phyloP scores from a whole-genome alignment of 192 early-diverging fungal genomes.

The Rhizophagus sp. region DNA sequence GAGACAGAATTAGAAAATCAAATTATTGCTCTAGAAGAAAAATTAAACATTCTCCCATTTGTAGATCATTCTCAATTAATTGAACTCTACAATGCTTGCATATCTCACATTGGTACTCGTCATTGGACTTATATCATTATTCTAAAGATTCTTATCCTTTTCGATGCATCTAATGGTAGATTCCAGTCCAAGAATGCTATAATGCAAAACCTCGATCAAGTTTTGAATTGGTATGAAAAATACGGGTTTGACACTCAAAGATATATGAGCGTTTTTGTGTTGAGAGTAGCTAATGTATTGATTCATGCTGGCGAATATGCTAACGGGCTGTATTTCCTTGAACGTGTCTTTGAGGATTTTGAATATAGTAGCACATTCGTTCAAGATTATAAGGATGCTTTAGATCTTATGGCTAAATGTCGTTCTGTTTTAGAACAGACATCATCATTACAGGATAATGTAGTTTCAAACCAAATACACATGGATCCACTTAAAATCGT shows the following conservation, averaged over 20 bases:
- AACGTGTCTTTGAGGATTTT: not conserved
- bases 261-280: not conserved
- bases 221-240: constrained; percentile 9
- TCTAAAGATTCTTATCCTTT: not conserved
- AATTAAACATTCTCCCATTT: not conserved
- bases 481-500: not conserved
- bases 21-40: not conserved
- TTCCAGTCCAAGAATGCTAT: not conserved
- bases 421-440: not conserved
- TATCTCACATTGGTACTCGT: not conserved
- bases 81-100: not conserved
- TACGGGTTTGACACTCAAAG: not conserved
- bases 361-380: not conserved
- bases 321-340: not conserved
- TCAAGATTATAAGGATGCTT: not conserved
- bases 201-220: not conserved
- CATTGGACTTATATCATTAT: constrained; percentile 1
- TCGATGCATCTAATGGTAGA: not conserved
- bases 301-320: not conserved
- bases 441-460: not conserved
- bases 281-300: not conserved
- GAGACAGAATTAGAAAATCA: not conserved
- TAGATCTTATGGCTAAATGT: not conserved
- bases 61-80: not conserved
- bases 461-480: not conserved